These are phyloP conservation scores for Acanthamoeba castellanii DNA, from an alignment of 208 protist species.

Conservation along the genomic window DNA sequence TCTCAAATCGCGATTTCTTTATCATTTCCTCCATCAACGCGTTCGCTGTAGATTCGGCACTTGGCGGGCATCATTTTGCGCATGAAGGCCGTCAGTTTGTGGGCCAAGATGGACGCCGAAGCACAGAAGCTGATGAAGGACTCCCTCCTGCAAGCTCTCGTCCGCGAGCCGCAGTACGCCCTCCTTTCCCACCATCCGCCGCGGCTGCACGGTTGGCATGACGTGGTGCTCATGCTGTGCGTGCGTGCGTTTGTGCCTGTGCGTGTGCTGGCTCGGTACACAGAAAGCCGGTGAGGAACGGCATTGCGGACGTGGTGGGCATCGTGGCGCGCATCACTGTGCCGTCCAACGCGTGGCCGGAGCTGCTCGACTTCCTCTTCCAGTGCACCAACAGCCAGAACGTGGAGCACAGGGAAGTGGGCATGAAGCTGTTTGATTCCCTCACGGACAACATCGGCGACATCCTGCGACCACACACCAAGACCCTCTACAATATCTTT, in stretches of 20 bases:
- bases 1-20: constrained; percentile 32
- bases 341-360: constrained; percentile 10
- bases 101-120: constrained; percentile 39
- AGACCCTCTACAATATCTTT: constrained; percentile 60
- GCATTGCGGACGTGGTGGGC: constrained; percentile 63
- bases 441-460: constrained; percentile 69
- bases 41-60: constrained; percentile 24
- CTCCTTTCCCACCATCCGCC: neutral
- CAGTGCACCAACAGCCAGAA: constrained; percentile 71
- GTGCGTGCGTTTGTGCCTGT: neutral
- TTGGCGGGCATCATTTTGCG: constrained; percentile 50
- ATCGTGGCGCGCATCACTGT: constrained; percentile 58
- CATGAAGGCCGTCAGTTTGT: constrained; percentile 53
- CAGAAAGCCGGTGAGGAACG: constrained; percentile 43
- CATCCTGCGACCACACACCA: constrained; percentile 51
- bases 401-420: constrained; percentile 55
- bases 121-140: constrained; percentile 1
- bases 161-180: constrained; percentile 10
- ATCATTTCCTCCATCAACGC: neutral
- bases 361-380: constrained; percentile 71
- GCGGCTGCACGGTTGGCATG: neutral
- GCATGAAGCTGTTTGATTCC: constrained; percentile 66
- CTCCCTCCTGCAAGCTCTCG: constrained; percentile 24
- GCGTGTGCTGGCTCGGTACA: neutral
- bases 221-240: neutral